Evolutionary conservation across 805 yeast species (phyloP), one percentile per base, ranked within the genome.

Genomic region (Scheffersomyces ergatensis): DNA sequence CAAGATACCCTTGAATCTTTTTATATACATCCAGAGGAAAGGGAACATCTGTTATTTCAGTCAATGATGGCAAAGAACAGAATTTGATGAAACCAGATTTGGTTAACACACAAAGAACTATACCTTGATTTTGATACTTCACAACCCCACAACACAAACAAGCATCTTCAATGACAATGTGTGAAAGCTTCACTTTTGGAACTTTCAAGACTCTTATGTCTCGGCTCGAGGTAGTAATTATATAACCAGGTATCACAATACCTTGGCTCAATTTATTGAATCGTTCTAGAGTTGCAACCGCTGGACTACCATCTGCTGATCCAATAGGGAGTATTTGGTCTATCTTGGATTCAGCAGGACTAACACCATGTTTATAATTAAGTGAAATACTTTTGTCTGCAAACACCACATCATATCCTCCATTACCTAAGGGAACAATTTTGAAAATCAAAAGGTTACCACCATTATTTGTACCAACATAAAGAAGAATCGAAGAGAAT

Each of bases 391-490:
- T 57, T 38, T 63, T 67, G 36, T 65, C 82, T 6, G 77, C 67
- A 42, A 73, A 73, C 19, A 72, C 73, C 0, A 80, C 85, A 21
- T 67, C 64, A 54, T 81, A 89, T 0, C 92, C 93, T 5, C 70
- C 72, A 34, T 72, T 61, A 0, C 73, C 65, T 33, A 72, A 74
- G 1, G 95, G 95, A 3, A 81, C 56, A 2, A 90, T 61, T 52
- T 82, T 80, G 61, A 76, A 87, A 0, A 80, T 72, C 20, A 83
- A 45, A 11, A 89, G 54, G 41, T 86, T 67, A 14, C 76, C 85
- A 14, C 97, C 97, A 13, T 65, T 64, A 41, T 79, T 77, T 0
- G 96, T 85, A 18, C 98, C 98, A 11, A 82, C 85, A 18, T 78
- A 62, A 62, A 90, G 60, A 19, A 86, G 52, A 27, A 90, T 77